Evolutionary conservation across 306 rosid species (phyloP).

Genomic region (Alnus glutinosa): DNA sequence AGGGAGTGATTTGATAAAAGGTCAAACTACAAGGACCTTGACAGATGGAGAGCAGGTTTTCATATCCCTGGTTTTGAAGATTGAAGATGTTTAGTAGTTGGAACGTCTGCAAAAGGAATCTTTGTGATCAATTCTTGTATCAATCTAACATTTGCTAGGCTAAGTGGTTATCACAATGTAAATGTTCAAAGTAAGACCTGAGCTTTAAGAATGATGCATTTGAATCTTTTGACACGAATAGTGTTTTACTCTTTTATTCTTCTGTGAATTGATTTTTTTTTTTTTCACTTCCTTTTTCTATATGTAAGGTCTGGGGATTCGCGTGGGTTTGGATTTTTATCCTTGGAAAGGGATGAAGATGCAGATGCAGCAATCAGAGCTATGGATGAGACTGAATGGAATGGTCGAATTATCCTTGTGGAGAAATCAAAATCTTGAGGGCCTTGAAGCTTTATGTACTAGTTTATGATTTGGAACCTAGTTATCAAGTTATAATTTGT

Average conservation of each 20-base stretch:
- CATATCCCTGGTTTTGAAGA: neutral
- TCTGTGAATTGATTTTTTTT: neutral
- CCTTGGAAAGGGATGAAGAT: slow-evolving; percentile 7
- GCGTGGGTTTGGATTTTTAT: slow-evolving; percentile 13
- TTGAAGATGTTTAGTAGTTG: neutral
- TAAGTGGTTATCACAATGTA: neutral
- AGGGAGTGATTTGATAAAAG: too few relatives aligned
- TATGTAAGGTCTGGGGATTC: slow-evolving; percentile 10
- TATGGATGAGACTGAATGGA: slow-evolving; percentile 12
- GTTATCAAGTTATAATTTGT: neutral
- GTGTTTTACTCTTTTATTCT: neutral
- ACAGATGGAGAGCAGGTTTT: slow-evolving; percentile 4
- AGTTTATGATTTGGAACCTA: neutral
- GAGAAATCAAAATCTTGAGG: slow-evolving; percentile 9
- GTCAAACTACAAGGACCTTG: too few relatives aligned
- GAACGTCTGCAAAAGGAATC: neutral
- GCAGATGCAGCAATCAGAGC: slow-evolving; percentile 13
- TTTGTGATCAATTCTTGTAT: neutral
- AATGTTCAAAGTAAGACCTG: neutral
- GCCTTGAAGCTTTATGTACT: neutral
- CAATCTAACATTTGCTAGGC: neutral
- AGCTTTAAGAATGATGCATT: neutral
- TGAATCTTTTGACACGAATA: neutral
- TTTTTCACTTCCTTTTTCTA: neutral
- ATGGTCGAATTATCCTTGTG: slow-evolving; percentile 12